Evolutionary conservation across 1,284 basidiomycete species (phyloP).

Genomic region (Entoloma clypeatum): DNA sequence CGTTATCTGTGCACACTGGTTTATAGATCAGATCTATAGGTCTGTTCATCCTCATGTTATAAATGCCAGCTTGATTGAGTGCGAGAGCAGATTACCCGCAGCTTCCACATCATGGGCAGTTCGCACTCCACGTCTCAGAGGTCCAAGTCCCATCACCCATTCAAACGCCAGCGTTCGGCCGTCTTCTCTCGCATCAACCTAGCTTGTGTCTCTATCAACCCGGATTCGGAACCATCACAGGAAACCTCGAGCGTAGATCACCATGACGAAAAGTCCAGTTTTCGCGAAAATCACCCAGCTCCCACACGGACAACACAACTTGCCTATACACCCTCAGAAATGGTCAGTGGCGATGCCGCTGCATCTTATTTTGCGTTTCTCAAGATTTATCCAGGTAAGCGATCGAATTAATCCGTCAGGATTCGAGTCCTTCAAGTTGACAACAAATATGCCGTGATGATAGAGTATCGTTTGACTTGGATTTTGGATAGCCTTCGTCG

Average conservation of each 20-base stretch:
- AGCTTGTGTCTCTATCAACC: conserved; percentile 33
- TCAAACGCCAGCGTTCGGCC: conserved; percentile 30
- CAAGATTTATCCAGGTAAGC: conserved; percentile 35
- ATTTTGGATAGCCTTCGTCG: conserved; percentile 66
- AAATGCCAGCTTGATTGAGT: conserved; percentile 14
- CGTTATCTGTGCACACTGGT: conserved; percentile 12
- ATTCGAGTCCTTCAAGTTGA: conserved; percentile 1
- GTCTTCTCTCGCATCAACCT: conserved; percentile 35
- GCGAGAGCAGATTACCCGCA: conserved; percentile 1
- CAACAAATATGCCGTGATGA: conserved; percentile 1
- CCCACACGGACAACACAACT: conserved; percentile 12
- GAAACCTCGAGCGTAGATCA: conserved; percentile 25
- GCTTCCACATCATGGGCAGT: conserved; percentile 39
- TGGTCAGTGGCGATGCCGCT: conserved; percentile 26
- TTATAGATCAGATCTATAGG: conserved; percentile 9
- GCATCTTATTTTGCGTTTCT: conserved; percentile 40
- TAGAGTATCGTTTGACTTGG: conserved; percentile 59
- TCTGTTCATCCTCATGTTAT: conserved; percentile 12
- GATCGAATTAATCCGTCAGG: background rate
- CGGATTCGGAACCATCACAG: conserved; percentile 28
- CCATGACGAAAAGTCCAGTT: conserved; percentile 29
- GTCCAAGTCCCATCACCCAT: conserved; percentile 21
- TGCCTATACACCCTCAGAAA: conserved; percentile 28
- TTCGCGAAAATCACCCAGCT: conserved; percentile 12
- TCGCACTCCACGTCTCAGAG: conserved; percentile 30